Base-by-base conservation (phyloP, 176 grass and related monocot species). In the Bonia amplexicaulis region DNA sequence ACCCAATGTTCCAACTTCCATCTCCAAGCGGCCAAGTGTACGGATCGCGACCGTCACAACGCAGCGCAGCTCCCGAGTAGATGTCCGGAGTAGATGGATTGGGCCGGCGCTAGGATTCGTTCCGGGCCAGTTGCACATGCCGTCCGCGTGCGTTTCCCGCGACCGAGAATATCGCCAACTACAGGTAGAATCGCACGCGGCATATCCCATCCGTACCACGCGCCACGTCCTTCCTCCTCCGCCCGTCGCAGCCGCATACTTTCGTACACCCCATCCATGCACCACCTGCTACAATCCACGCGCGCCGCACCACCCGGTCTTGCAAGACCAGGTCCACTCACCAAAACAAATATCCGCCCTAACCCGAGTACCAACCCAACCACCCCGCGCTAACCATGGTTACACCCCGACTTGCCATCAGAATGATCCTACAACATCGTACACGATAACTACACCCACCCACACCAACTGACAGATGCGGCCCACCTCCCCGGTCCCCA, bases 381-480 rank as follows among this genome's bases (percentile, higher is more conserved):
- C 39, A 71, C 52, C 55, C n/a, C 54, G 17, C 48, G 4, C 23
- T 40, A 66, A 74, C 82, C 59, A 40, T 27, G 22, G 31, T 0
- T 9, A 1, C 54, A 23, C 76, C 82, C 62, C 53, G 2, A 25
- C 77, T 63, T 35, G 73, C 74, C 42, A 0, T 15, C 1, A 12
- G 0, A 63, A 51, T 26, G 54, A 77, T 71, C 86, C 86, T 48
- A 77, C 2, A 17, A 16, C 11, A 17, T 5, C 35, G 12, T 23
- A 49, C 82, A 10, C 20, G 22, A 0, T 0, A 0, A 2, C 0
- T 3, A 0, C 0, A 2, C 10, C 10, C 60, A 64, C 46, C 57
- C 20, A 8, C 69, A 0, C 7, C 35, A 0, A 0, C 23, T 87
- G 78, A 67, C 59, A 12, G 0, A 0, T 0, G 0, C 1, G 85